A percentile compares a stretch with the other conserved stretches of the same genome.
Conservation (phyloP, 257 asterid species). For the Vinca minor region DNA sequence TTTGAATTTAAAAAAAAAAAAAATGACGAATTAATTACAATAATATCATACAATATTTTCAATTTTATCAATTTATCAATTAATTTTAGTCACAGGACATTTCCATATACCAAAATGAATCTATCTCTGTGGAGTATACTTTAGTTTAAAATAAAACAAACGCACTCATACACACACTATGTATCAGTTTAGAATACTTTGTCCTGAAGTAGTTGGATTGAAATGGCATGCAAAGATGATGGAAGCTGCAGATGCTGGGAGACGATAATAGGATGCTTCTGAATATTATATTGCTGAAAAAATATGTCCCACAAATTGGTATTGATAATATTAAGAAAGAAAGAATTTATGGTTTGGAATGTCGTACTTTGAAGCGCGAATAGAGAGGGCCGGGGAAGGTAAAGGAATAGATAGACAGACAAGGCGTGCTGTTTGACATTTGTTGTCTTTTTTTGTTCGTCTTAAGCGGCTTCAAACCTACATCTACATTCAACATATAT, state of each 20-base stretch:
- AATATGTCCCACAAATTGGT: no score
- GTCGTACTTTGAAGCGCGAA: conserved; percentile 19
- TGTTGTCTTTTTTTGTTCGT: conserved; percentile 8
- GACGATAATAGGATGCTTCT: conserved; percentile 28
- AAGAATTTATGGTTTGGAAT: conserved; percentile 15
- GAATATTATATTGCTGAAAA: no score
- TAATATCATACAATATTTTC: no score
- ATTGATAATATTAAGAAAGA: background rate
- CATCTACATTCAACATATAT: no score
- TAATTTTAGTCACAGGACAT: no score
- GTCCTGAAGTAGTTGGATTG: conserved; percentile 31
- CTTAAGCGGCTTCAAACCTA: conserved; percentile 20
- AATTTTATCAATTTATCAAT: no score
- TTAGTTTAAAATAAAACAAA: conserved; percentile 10
- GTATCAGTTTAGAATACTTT: conserved; percentile 8
- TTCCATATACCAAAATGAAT: no score
- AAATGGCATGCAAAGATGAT: conserved; percentile 32
- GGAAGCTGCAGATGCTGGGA: conserved; percentile 28
- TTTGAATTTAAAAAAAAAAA: no score
- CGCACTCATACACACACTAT: conserved; percentile 11
- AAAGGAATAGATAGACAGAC: background rate
- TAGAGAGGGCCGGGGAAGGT: background rate
- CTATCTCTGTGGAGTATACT: background rate
- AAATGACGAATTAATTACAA: no score
- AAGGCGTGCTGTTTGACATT: conserved; percentile 17